Evolutionary conservation across 73 alveolate species (phyloP).

Genomic region (Diophrys sp.): DNA sequence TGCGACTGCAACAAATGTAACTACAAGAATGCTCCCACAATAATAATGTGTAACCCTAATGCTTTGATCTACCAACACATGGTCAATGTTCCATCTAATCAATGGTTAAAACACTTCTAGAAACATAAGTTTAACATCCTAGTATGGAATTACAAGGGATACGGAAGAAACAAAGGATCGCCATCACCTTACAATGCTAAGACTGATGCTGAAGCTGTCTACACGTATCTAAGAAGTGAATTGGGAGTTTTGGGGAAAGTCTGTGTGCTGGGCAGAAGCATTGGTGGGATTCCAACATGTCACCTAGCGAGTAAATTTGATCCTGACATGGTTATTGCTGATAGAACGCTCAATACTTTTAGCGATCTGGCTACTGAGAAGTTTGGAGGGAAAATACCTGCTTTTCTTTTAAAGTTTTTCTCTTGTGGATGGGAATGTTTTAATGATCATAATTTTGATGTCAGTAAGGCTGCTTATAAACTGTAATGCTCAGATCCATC

Average conservation of each 20-base stretch:
- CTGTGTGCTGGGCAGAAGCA: conserved; percentile 74
- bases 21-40: conserved; percentile 44
- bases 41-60: conserved; percentile 87
- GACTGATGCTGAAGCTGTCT: conserved; percentile 60
- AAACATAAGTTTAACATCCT: conserved; percentile 68
- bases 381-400: conserved; percentile 27
- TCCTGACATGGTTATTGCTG: conserved; percentile 68
- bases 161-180: conserved; percentile 71
- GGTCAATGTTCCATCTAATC: conserved; percentile 57
- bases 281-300: conserved; percentile 84
- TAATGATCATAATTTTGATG: conserved; percentile 1
- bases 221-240: conserved; percentile 17
- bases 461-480: not conserved
- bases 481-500: conserved; percentile 13
- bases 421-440: conserved; percentile 41
- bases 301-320: conserved; percentile 50
- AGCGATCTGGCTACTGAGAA: conserved; percentile 33
- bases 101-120: conserved; percentile 55
- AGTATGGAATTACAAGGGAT: conserved; percentile 85
- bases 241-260: conserved; percentile 54
- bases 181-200: conserved; percentile 72
- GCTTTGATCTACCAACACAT: conserved; percentile 79
- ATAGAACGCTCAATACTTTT: conserved; percentile 64
- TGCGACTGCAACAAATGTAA: not conserved
- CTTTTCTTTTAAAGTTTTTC: conserved; percentile 27